Evolutionary conservation across 352 stramenopile species (phyloP).

Genomic region (Phytophthora citricola): DNA sequence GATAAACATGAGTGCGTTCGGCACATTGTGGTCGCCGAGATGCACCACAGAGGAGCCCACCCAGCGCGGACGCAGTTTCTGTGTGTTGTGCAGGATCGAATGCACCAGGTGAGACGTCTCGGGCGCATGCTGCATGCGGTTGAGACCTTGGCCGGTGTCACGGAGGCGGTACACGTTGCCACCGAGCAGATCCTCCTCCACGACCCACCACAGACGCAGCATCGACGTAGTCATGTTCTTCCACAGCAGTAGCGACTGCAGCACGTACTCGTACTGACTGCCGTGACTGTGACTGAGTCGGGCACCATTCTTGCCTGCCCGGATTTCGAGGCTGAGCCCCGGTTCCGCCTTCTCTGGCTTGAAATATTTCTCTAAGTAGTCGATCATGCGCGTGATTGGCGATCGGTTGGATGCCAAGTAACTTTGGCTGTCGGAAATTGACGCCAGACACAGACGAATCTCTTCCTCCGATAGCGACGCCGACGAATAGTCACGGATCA

Average conservation of each 20-base stretch:
- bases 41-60: conserved; percentile 93
- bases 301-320: conserved; percentile 63
- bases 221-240: conserved; percentile 69
- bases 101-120: conserved; percentile 66
- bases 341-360: conserved; percentile 49
- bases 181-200: conserved; percentile 65
- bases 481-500: conserved; percentile 59
- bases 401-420: conserved; percentile 65
- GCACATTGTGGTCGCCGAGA: conserved; percentile 95
- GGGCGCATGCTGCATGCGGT: conserved; percentile 70
- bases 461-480: conserved; percentile 55
- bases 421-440: conserved; percentile 63
- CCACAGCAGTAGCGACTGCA: conserved; percentile 71
- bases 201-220: conserved; percentile 70
- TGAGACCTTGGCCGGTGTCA: conserved; percentile 73
- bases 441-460: conserved; percentile 58
- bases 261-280: conserved; percentile 70
- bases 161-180: conserved; percentile 62
- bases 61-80: conserved; percentile 64
- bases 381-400: conserved; percentile 72
- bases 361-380: conserved; percentile 68
- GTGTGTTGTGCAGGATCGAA: conserved; percentile 54
- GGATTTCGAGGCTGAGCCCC: conserved; percentile 61
- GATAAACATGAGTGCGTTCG: conserved; percentile 96
- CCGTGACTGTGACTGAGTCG: conserved; percentile 64